These are phyloP conservation scores for Alternaria sp. DNA, from an alignment of 2,329 filamentous ascomycete genomes.

Conservation along the genomic window DNA sequence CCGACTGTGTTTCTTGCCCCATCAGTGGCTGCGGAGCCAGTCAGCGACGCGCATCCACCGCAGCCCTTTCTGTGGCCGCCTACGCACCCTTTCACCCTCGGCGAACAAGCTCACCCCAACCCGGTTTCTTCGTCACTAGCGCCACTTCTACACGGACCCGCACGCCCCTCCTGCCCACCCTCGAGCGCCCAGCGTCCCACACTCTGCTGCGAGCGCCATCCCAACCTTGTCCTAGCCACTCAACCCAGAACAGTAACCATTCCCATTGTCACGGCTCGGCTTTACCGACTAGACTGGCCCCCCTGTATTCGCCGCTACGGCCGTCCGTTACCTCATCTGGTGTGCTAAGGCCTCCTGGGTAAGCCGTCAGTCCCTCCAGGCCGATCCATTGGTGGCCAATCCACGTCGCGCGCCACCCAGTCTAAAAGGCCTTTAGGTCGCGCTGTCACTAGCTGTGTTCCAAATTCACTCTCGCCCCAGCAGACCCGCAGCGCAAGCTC, in stretches of 20 bases:
- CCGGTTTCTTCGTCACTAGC: conserved; percentile 21
- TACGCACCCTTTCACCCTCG: conserved; percentile 26
- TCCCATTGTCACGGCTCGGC: conserved; percentile 46
- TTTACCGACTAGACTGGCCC: conserved; percentile 35
- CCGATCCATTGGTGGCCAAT: conserved; percentile 43
- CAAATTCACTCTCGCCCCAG: conserved; percentile 34
- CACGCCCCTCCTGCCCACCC: conserved; percentile 22
- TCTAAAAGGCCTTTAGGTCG: conserved; percentile 33
- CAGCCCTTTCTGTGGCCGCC: conserved; percentile 23
- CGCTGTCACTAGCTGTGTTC: conserved; percentile 43
- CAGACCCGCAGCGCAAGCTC: conserved; percentile 34
- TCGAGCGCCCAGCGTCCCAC: conserved; percentile 27
- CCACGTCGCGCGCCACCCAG: conserved; percentile 46
- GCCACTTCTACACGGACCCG: conserved; percentile 23
- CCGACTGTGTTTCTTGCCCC: conserved; percentile 34
- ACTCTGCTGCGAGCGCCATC: conserved; percentile 31
- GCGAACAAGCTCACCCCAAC: conserved; percentile 26
- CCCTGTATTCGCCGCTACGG: conserved; percentile 30
- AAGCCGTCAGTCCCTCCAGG: conserved; percentile 37
- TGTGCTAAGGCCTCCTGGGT: conserved; percentile 40
- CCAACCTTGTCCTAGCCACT: conserved; percentile 29
- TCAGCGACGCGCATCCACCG: conserved; percentile 20
- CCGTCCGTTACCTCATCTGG: conserved; percentile 47
- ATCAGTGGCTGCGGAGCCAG: conserved; percentile 15
- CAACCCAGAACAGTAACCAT: conserved; percentile 35